Conservation (phyloP, 495 filamentous ascomycete species). For the Penicillium coprophilum region DNA sequence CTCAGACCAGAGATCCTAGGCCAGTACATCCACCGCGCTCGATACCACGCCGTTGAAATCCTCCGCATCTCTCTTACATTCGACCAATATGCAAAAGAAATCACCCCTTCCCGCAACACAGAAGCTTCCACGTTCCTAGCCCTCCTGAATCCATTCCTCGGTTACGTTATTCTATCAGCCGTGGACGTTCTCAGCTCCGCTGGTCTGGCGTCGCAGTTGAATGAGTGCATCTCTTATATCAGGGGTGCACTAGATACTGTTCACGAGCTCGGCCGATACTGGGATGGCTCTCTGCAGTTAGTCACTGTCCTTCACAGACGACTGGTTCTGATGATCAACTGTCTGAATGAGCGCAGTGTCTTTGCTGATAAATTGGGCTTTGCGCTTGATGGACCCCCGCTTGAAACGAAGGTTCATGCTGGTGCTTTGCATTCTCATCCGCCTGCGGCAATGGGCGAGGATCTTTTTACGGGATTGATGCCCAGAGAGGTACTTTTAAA, state of each 20-base stretch:
- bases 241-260: slow-evolving; percentile 42
- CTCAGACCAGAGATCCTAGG: slow-evolving; percentile 31
- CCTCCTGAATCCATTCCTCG: slow-evolving; percentile 44
- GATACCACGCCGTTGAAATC: slow-evolving; percentile 45
- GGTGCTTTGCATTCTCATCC: slow-evolving; percentile 17
- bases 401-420: slow-evolving; percentile 35
- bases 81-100: slow-evolving; percentile 26
- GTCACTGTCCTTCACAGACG: slow-evolving; percentile 32
- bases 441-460: slow-evolving; percentile 25
- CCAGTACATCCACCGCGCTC: slow-evolving; percentile 40
- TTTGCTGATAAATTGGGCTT: slow-evolving; percentile 36
- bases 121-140: slow-evolving; percentile 17
- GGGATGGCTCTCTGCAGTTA: slow-evolving; percentile 34
- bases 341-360: slow-evolving; percentile 24
- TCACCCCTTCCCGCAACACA: slow-evolving; percentile 22
- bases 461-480: slow-evolving; percentile 39
- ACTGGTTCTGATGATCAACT: slow-evolving; percentile 30
- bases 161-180: slow-evolving; percentile 46
- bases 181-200: slow-evolving; percentile 49
- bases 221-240: slow-evolving; percentile 48
- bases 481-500: slow-evolving; percentile 34
- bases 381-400: slow-evolving; percentile 29
- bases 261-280: slow-evolving; percentile 34
- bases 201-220: slow-evolving; percentile 33
- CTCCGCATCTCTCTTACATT: slow-evolving; percentile 35